Base-by-base conservation (phyloP, 371 early-diverging fungal genomes). In the Mortierella polycephala region DNA sequence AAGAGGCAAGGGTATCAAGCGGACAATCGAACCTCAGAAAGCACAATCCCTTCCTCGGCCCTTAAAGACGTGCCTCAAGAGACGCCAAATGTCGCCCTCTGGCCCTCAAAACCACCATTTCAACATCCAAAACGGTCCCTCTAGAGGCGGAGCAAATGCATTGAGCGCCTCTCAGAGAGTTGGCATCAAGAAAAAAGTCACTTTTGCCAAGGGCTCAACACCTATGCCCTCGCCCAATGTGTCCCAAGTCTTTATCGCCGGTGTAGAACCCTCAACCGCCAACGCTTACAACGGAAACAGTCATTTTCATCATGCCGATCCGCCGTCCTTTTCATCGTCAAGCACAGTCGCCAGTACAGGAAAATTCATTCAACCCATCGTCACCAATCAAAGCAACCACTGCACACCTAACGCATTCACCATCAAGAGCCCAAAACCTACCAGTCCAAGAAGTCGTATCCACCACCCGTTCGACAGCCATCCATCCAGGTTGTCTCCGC, bases 191-290 rank as follows among this genome's bases (percentile, higher is more conserved):
- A 75, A 75, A 45, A 71, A 67, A 12, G 77, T 76, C 1, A 61
- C 72, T 0, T 71, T 76, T 56, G 77, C 77, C 12, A 71, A 71
- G 37, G 77, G 77, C 1, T 50, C 61, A 13, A 76, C 77, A 16
- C 77, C 77, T 16, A 44, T 51, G 16, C 49, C 71, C 2, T 76
- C 77, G 9, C 77, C 77, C 1, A 64, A 50, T 2, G 60, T 52
- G 2, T 71, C 76, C 0, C 63, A 66, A 47, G 18, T 70, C 11
- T 62, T 57, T 63, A 44, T 37, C 57, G 21, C 18, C 42, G 37
- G 69, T 13, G 20, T 18, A 5, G 51, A 6, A 9, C 4, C 20
- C 30, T 30, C 30, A 30, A 30, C 30, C 30, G 4, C 30, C 30
- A 30, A 30, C 30, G 4, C 30, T 30, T 30, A 30, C 30, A 30